phyloP scores from a whole-genome alignment of 352 stramenopile genomes.

The Plasmopara muralis region DNA sequence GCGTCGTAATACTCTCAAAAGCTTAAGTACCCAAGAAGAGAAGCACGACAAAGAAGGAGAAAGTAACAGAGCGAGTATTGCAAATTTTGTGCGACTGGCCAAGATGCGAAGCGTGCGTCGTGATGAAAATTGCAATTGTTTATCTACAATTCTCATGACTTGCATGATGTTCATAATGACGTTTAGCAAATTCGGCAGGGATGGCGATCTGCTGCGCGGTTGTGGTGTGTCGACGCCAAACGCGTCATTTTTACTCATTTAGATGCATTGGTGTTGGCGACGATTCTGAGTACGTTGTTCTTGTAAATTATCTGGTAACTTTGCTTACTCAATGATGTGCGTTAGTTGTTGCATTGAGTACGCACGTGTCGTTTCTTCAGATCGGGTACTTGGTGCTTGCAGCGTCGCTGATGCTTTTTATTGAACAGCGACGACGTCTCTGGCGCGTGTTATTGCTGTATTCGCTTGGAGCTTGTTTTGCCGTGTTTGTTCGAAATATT shows the following conservation, averaged over 20 bases:
- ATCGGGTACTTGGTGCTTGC: conserved; percentile 79
- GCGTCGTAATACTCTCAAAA: conserved; percentile 20
- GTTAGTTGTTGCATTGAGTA: conserved; percentile 72
- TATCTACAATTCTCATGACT: conserved; percentile 2
- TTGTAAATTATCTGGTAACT: not conserved
- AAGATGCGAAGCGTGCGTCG: conserved; percentile 38
- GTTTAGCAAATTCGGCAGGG: conserved; percentile 42
- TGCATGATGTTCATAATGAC: conserved; percentile 1
- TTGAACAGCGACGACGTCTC: conserved; percentile 64
- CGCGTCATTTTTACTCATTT: conserved; percentile 67
- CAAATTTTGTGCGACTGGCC: conserved; percentile 35
- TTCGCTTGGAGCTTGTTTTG: conserved; percentile 60
- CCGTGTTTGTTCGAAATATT: conserved; percentile 72
- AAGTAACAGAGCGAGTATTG: conserved; percentile 26
- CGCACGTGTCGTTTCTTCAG: conserved; percentile 74
- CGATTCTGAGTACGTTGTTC: conserved; percentile 49
- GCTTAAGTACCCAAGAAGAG: conserved; percentile 6
- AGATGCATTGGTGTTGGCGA: conserved; percentile 73
- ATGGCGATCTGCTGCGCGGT: conserved; percentile 40
- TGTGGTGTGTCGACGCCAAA: conserved; percentile 72
- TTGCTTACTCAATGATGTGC: not conserved
- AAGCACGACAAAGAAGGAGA: conserved; percentile 9
- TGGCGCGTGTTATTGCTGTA: conserved; percentile 78
- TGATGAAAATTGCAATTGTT: not conserved
- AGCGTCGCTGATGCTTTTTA: conserved; percentile 75